Evolutionary conservation across 2,329 filamentous ascomycete genomes (phyloP), one percentile per base, ranked within the genome.

Genomic region (Thermoascus crustaceus): DNA sequence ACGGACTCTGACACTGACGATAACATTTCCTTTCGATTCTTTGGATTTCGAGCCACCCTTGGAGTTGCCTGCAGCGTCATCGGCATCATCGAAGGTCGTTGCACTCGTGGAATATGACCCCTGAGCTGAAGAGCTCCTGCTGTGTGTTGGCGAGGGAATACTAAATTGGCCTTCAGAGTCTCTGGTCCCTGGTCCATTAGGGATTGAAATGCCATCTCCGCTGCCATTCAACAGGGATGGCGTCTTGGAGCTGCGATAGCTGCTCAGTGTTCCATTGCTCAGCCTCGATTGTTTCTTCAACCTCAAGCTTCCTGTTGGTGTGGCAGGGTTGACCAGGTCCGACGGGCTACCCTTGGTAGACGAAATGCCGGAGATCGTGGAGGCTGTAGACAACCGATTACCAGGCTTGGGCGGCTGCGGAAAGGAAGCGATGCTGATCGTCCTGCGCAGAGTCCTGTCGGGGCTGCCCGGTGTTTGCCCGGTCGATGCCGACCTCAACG

Each of bases 1-100:
- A 20, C 91, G 77, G 26, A 96, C 88, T 54, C 91, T 78, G 23
- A 98, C 88, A 56, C 91, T 96, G 48, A 98, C 89, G 42, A 96
- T 64, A 9, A 98, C 89, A 54, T 98, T 98, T 34, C 91, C 91
- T 60, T 94, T 96, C 37, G 73, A 76, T 50, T 95, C 87, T 49
- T 76, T 79, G 14, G 55, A 48, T 31, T 57, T 63, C 1, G 52
- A 38, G 32, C 38, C 44, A 4, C 55, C 47, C 32, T 57, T 58
- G 35, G 54, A 45, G 29, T 52, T 47, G 31, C 52, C 49, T 13
- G 48, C 41, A 13, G 63, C 63, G 19, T 89, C 84, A 16, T 74
- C 75, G 17, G 73, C 69, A 42, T 94, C 88, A 52, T 95, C 88
- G 52, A 87, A 87, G 1, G 84, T 89, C 1, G 87, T 94, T 11